These are phyloP conservation scores for Knoxdaviesia proteae DNA, from an alignment of 2,329 filamentous ascomycete genomes.

Conservation along the genomic window DNA sequence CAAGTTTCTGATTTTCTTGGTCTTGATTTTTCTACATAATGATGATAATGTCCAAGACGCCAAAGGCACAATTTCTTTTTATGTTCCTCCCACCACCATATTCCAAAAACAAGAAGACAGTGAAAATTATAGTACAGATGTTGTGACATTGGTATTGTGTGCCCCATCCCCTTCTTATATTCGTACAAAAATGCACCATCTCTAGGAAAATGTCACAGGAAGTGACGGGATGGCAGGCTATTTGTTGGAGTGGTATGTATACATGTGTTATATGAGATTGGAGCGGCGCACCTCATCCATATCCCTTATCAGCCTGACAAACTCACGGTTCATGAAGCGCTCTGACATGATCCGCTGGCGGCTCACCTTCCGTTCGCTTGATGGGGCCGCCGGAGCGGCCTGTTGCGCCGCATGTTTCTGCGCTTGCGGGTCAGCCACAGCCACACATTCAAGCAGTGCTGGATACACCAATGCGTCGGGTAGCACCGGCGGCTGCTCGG, in stretches of 20 bases:
- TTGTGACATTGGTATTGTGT: too few species aligned
- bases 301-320: slow-evolving; percentile 12
- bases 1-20: not conserved
- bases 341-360: slow-evolving; percentile 1
- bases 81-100: too few species aligned
- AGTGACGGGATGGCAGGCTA: too few species aligned
- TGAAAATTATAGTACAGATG: too few species aligned
- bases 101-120: too few species aligned
- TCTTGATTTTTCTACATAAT: not conserved
- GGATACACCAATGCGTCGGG: slow-evolving; percentile 21
- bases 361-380: not conserved
- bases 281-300: slow-evolving; percentile 9
- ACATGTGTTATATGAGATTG: too few species aligned
- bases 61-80: too few species aligned
- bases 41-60: too few species aligned
- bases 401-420: slow-evolving; percentile 7
- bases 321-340: slow-evolving; percentile 9
- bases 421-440: slow-evolving; percentile 27
- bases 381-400: slow-evolving; percentile 1
- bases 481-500: slow-evolving; percentile 28
- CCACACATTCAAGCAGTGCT: slow-evolving; percentile 31
- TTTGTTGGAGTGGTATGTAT: too few species aligned
- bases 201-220: too few species aligned
- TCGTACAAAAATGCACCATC: too few species aligned
- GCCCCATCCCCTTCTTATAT: too few species aligned